Percentiles rank a stretch among this genome's conserved stretches.
Conservation (phyloP, 495 filamentous ascomycete genomes). For the Tricharina praecox region DNA sequence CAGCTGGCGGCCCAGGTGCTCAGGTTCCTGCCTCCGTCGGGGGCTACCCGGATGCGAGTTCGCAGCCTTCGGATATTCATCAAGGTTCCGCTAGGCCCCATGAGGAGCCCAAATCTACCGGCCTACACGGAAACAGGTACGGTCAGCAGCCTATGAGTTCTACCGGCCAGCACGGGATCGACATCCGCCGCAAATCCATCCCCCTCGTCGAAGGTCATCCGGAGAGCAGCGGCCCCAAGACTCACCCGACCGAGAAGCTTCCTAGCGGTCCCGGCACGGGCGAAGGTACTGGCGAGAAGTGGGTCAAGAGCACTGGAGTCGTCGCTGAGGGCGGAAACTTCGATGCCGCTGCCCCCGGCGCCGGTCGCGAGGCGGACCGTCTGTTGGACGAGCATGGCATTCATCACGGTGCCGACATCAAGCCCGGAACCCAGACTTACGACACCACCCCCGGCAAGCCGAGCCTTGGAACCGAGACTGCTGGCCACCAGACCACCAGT, state of each 20-base stretch:
- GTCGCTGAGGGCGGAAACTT: constrained; percentile 40
- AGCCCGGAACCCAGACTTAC: neutral
- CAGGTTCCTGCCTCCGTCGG: neutral
- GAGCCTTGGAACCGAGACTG: neutral
- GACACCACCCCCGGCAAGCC: neutral
- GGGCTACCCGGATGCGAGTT: neutral
- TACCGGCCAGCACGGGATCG: neutral
- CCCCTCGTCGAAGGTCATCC: constrained; percentile 5
- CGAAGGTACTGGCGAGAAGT: constrained; percentile 37
- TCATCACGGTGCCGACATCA: constrained; percentile 12
- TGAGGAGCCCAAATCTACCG: neutral
- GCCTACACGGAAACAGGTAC: neutral
- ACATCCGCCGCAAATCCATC: neutral
- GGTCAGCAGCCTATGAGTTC: too few relatives aligned
- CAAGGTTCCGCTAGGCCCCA: neutral
- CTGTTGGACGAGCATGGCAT: constrained; percentile 19
- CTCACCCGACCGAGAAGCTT: constrained; percentile 15
- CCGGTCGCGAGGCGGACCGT: constrained; percentile 40
- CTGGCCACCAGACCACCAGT: too few relatives aligned
- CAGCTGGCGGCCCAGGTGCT: neutral
- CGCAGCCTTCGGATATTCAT: neutral
- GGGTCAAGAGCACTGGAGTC: constrained; percentile 38
- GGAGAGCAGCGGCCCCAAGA: constrained; percentile 6
- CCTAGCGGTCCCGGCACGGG: constrained; percentile 24
- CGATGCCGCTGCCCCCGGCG: constrained; percentile 43